Evolutionary conservation across 768 basidiomycete genomes (phyloP).

Genomic region (Hericium erinaceus): DNA sequence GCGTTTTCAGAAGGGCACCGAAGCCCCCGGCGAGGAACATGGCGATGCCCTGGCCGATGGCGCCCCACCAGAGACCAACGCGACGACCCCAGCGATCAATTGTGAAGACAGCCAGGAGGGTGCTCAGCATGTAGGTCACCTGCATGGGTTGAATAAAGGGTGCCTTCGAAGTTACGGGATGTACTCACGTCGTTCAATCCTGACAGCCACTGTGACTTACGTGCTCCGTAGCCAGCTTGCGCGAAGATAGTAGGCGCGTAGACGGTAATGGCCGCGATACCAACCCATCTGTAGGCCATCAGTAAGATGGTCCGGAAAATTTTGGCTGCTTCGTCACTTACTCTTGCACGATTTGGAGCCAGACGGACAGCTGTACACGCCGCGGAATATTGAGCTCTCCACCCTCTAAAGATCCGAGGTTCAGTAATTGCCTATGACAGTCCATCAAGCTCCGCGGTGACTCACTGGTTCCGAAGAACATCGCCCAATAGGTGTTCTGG

Average conservation of each 20-base stretch:
- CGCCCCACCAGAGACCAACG: conserved; percentile 37
- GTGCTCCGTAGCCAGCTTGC: conserved; percentile 31
- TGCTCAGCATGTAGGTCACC: conserved; percentile 35
- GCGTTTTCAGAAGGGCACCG: conserved; percentile 29
- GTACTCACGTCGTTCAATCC: conserved; percentile 32
- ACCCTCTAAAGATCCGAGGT: conserved; percentile 16
- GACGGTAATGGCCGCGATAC: conserved; percentile 37
- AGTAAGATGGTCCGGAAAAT: not conserved
- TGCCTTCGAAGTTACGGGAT: not conserved
- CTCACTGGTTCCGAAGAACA: conserved; percentile 35
- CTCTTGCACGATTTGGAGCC: conserved; percentile 38
- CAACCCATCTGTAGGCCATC: conserved; percentile 25
- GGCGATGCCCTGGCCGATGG: conserved; percentile 31
- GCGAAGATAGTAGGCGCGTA: conserved; percentile 38
- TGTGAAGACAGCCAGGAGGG: conserved; percentile 31
- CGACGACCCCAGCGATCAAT: conserved; percentile 36
- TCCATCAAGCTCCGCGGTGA: too few relatives aligned
- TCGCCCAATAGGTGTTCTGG: conserved; percentile 34
- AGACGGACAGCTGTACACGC: conserved; percentile 33
- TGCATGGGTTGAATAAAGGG: conserved; percentile 4
- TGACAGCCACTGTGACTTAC: conserved; percentile 36
- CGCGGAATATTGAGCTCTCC: conserved; percentile 33
- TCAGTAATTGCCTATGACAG: not conserved
- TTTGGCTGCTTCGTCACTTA: conserved; percentile 15
- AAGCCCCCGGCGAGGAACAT: conserved; percentile 34